Evolutionary conservation across 495 filamentous ascomycete genomes (phyloP).

Genomic region (Neurospora sp.): DNA sequence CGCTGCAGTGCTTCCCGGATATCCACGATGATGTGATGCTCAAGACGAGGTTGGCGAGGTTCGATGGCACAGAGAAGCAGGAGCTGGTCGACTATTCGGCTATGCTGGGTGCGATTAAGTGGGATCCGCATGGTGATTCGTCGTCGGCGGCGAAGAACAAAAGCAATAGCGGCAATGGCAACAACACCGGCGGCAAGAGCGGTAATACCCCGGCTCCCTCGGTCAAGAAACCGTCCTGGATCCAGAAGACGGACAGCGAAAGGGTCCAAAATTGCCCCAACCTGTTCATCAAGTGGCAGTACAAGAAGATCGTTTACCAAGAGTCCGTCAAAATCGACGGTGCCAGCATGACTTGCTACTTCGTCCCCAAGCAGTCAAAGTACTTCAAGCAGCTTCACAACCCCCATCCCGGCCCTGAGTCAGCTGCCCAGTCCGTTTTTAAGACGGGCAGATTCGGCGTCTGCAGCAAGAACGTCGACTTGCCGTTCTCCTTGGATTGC

Average conservation of each 20-base stretch:
- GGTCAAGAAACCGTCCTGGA: conserved; percentile 7
- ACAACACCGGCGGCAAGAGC: too few species aligned
- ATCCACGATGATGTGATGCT: background rate
- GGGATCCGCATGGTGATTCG: background rate
- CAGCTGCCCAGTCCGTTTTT: background rate
- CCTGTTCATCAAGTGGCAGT: conserved; percentile 19
- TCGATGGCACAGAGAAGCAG: background rate
- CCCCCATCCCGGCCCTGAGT: background rate
- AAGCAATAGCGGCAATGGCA: background rate
- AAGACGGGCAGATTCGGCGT: conserved; percentile 18
- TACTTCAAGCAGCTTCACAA: conserved; percentile 1
- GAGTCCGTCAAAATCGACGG: conserved; percentile 21
- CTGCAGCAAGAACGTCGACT: conserved; percentile 13
- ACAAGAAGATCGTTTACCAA: conserved; percentile 9
- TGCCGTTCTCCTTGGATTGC: background rate
- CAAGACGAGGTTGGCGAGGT: background rate
- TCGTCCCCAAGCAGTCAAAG: conserved; percentile 1
- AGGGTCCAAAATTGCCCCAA: conserved; percentile 20
- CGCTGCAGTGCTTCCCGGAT: background rate
- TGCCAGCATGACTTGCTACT: conserved; percentile 15
- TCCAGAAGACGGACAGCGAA: conserved; percentile 14
- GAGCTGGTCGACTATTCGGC: conserved; percentile 4
- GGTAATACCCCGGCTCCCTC: background rate
- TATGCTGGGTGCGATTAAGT: conserved; percentile 7
- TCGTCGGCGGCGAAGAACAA: background rate